These are phyloP conservation scores for Sanghuangporus sanghuang DNA, from an alignment of 1,284 basidiomycete genomes.

Conservation along the genomic window DNA sequence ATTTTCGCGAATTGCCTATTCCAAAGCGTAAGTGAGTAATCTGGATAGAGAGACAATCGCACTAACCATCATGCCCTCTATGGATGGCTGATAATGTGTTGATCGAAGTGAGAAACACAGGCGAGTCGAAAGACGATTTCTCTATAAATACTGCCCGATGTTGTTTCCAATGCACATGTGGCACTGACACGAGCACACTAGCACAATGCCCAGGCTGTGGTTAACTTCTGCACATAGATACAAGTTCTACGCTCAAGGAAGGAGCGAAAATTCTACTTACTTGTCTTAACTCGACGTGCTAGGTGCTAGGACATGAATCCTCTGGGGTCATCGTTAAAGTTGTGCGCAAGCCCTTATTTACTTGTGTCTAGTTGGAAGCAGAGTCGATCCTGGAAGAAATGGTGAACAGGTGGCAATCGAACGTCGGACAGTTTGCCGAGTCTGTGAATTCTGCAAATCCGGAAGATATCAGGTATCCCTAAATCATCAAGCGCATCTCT, in stretches of 20 bases:
- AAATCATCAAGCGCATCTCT: background rate
- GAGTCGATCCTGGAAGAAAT: constrained; percentile 66
- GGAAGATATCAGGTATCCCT: constrained; percentile 71
- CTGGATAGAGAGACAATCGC: background rate
- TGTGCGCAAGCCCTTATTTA: constrained; percentile 10
- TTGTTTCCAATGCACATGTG: background rate
- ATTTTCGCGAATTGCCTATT: background rate
- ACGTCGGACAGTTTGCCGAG: constrained; percentile 74
- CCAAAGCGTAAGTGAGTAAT: background rate
- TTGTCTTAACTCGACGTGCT: background rate
- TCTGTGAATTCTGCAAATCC: constrained; percentile 66
- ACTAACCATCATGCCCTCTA: background rate
- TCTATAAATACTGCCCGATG: background rate
- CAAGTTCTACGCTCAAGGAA: background rate
- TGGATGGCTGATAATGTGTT: background rate
- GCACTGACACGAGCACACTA: background rate
- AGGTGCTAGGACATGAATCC: constrained; percentile 56
- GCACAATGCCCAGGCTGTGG: background rate
- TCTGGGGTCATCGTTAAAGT: constrained; percentile 42
- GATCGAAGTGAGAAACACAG: background rate
- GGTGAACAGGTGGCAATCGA: constrained; percentile 88
- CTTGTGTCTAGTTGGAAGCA: constrained; percentile 51
- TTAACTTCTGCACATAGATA: background rate
- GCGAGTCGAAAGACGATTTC: background rate
- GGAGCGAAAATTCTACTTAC: background rate